Conservation (phyloP, 129 eudicot genomes). For the Ambrosia trifida region DNA sequence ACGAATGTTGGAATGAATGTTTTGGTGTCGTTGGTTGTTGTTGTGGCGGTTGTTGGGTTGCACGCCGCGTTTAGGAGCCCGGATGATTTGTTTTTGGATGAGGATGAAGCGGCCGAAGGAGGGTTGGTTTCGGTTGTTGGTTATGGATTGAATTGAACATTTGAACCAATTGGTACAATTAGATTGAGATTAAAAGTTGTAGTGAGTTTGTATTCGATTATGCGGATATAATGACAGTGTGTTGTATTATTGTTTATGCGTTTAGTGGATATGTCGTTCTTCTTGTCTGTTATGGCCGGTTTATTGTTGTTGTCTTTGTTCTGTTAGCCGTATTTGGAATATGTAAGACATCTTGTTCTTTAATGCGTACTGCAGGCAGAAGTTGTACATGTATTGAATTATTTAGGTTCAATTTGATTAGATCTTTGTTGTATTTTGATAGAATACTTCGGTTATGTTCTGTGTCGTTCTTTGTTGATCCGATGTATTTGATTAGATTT, state of each 20-base stretch:
- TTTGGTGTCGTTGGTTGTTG: neutral
- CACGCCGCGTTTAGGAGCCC: conserved; percentile 11
- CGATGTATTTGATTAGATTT: neutral
- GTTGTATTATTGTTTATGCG: neutral
- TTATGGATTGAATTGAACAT: neutral
- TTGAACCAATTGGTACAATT: neutral
- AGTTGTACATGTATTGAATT: too few species aligned
- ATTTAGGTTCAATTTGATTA: neutral
- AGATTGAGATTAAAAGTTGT: neutral
- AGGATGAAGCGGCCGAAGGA: conserved; percentile 6
- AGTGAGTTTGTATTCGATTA: neutral
- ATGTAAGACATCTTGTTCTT: neutral
- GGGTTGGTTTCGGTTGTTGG: conserved; percentile 22
- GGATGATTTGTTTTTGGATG: conserved; percentile 15
- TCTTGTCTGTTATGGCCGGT: neutral
- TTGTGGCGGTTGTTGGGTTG: neutral
- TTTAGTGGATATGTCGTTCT: neutral
- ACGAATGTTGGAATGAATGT: conserved; percentile 8
- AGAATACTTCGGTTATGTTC: neutral
- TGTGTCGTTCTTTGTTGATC: neutral
- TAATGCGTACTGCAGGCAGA: too few species aligned
- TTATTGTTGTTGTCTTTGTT: neutral
- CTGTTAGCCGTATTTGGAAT: neutral
- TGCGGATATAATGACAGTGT: neutral
- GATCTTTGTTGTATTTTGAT: conserved; percentile 6